phyloP scores from a whole-genome alignment of 2,329 filamentous ascomycete species.

The Colletotrichum truncatum region DNA sequence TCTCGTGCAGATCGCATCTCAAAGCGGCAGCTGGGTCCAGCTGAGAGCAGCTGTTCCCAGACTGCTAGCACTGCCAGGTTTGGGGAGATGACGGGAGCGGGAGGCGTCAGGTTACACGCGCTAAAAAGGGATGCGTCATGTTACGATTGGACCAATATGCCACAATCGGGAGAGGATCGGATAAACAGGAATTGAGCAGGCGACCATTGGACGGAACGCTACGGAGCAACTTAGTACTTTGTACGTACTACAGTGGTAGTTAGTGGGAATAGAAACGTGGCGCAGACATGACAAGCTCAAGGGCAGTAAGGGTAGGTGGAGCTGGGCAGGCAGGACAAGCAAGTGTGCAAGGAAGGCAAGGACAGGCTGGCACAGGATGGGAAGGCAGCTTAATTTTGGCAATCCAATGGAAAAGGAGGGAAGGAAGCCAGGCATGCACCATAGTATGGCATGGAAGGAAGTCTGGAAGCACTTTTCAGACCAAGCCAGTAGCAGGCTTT shows the following conservation, averaged over 20 bases:
- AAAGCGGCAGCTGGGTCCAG: background rate
- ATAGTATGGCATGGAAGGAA: background rate
- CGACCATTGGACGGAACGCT: slow-evolving; percentile 4
- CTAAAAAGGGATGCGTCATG: background rate
- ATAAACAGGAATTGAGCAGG: background rate
- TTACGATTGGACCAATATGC: slow-evolving; percentile 11
- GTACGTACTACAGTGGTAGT: too few relatives aligned
- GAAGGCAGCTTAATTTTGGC: slow-evolving; percentile 6
- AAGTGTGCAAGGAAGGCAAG: background rate
- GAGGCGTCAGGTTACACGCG: slow-evolving; percentile 10
- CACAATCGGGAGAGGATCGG: background rate
- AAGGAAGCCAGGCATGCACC: background rate
- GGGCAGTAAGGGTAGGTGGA: background rate
- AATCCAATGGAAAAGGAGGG: background rate
- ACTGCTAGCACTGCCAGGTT: background rate
- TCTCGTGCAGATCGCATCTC: background rate
- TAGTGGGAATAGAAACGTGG: slow-evolving; percentile 11
- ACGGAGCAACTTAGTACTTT: too few relatives aligned
- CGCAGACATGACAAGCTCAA: slow-evolving; percentile 8
- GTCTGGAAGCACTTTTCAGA: background rate
- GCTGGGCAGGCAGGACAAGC: background rate
- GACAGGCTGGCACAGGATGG: slow-evolving; percentile 1
- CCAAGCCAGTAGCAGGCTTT: too few relatives aligned
- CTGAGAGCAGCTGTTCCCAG: background rate
- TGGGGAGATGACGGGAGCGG: slow-evolving; percentile 4